phyloP scores from a whole-genome alignment of 352 stramenopile genomes.

The Pythium vanterpoolii region DNA sequence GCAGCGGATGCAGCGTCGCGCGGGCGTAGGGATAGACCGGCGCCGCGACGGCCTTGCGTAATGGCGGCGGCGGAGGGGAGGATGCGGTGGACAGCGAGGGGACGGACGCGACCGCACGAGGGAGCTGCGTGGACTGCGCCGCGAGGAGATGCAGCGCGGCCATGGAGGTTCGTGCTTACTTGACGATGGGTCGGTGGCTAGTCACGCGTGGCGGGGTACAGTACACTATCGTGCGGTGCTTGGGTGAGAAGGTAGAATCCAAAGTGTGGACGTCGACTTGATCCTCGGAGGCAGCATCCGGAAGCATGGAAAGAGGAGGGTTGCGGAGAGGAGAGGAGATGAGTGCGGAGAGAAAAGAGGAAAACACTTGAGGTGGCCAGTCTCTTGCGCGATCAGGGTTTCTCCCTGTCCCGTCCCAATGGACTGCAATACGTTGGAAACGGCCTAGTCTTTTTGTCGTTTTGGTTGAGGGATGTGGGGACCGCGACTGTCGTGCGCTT shows the following conservation, averaged over 20 bases:
- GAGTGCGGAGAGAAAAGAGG: neutral
- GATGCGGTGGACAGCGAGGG: neutral
- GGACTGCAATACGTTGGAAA: neutral
- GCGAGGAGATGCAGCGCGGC: slow-evolving; percentile 20
- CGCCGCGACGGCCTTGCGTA: neutral
- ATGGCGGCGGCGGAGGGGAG: neutral
- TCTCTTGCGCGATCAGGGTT: slow-evolving; percentile 1
- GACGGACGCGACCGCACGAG: neutral
- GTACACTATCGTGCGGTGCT: too few species aligned
- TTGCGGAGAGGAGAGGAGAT: neutral
- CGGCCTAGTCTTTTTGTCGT: slow-evolving; percentile 7
- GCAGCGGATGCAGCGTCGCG: slow-evolving; percentile 2
- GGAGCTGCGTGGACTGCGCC: slow-evolving; percentile 17
- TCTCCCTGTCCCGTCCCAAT: slow-evolving; percentile 2
- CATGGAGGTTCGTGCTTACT: too few species aligned
- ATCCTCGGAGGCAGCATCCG: slow-evolving; percentile 4
- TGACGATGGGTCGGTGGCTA: too few species aligned
- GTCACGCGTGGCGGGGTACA: too few species aligned
- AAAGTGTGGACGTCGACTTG: slow-evolving; percentile 16
- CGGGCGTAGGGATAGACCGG: slow-evolving; percentile 18
- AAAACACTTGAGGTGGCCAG: slow-evolving; percentile 9
- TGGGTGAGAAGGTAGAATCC: neutral
- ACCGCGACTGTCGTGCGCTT: slow-evolving; percentile 3
- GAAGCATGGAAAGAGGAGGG: neutral
- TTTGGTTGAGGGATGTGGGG: neutral